phyloP scores from a whole-genome alignment of 2,329 filamentous ascomycete genomes.

The Delphinella strobiligena region DNA sequence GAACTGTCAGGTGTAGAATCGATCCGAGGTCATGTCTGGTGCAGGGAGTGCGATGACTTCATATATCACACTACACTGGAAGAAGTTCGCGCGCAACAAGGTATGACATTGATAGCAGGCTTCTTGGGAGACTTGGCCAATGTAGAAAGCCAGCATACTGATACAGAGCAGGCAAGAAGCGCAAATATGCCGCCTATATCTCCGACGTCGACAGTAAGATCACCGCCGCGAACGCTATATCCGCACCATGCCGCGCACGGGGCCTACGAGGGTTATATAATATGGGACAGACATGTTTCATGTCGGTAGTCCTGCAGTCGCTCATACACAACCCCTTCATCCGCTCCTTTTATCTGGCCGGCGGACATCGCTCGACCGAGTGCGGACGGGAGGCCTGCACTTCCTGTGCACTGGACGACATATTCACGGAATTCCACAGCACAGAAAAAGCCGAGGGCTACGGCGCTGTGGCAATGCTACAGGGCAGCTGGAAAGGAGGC shows the following conservation, averaged over 20 bases:
- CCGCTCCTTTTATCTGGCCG: constrained; percentile 81
- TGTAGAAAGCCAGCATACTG: too few species aligned
- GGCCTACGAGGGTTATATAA: constrained; percentile 91
- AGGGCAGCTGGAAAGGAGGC: constrained; percentile 75
- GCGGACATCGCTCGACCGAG: constrained; percentile 70
- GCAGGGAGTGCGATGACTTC: constrained; percentile 70
- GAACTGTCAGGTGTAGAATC: constrained; percentile 66
- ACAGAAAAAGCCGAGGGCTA: constrained; percentile 77
- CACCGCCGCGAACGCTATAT: constrained; percentile 64
- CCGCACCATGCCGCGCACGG: constrained; percentile 71
- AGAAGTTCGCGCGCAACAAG: constrained; percentile 58
- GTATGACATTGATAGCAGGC: constrained; percentile 34
- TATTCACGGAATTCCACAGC: constrained; percentile 53
- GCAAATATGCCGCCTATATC: constrained; percentile 42
- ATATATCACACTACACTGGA: constrained; percentile 75
- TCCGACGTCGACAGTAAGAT: constrained; percentile 61
- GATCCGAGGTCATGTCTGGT: constrained; percentile 61
- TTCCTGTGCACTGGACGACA: constrained; percentile 49
- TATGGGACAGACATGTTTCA: constrained; percentile 96
- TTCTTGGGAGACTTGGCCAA: too few species aligned
- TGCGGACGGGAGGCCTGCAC: constrained; percentile 51
- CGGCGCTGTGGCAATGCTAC: constrained; percentile 77
- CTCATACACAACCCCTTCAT: constrained; percentile 89
- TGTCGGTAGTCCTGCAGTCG: constrained; percentile 89
- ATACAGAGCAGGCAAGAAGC: constrained; percentile 42